These are phyloP conservation scores for Cylindrotheca closterium DNA, from an alignment of 108 stramenopile genomes.

Conservation along the genomic window DNA sequence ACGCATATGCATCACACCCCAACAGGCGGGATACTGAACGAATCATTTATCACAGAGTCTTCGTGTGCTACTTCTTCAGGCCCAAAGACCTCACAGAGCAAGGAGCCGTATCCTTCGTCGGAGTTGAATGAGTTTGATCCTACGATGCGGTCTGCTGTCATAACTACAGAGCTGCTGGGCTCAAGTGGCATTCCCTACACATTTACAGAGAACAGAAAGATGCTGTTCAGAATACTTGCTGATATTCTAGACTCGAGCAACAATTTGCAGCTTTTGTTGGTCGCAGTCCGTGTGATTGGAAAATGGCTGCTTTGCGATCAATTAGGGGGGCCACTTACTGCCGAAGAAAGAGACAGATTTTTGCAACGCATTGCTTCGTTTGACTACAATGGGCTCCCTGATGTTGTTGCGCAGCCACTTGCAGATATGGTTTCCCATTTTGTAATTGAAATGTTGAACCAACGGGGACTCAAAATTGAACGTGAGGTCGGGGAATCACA, in stretches of 20 bases:
- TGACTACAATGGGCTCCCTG: conserved; percentile 62
- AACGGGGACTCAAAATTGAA: background rate
- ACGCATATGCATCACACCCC: conserved; percentile 56
- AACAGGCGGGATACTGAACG: conserved; percentile 57
- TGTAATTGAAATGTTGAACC: conserved; percentile 28
- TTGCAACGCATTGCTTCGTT: conserved; percentile 59
- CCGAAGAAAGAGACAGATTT: conserved; percentile 60
- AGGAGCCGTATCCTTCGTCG: conserved; percentile 13
- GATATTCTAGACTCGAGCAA: conserved; percentile 68
- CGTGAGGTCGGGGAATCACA: background rate
- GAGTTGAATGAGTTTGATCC: conserved; percentile 29
- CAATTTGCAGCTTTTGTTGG: conserved; percentile 57
- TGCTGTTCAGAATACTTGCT: conserved; percentile 49
- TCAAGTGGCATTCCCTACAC: conserved; percentile 37
- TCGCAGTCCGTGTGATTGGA: conserved; percentile 56
- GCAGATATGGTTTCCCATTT: conserved; percentile 58
- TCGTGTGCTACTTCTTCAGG: conserved; percentile 1
- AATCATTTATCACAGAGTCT: conserved; percentile 24
- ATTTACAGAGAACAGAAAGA: conserved; percentile 56
- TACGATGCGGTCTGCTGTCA: conserved; percentile 14
- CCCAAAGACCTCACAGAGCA: conserved; percentile 8
- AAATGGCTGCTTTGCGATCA: conserved; percentile 50
- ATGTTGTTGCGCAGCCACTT: conserved; percentile 61
- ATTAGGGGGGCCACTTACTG: conserved; percentile 47
- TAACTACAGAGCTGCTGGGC: conserved; percentile 49